phyloP scores from a whole-genome alignment of 176 grass and related monocot genomes.

The Metroxylon sagu region DNA sequence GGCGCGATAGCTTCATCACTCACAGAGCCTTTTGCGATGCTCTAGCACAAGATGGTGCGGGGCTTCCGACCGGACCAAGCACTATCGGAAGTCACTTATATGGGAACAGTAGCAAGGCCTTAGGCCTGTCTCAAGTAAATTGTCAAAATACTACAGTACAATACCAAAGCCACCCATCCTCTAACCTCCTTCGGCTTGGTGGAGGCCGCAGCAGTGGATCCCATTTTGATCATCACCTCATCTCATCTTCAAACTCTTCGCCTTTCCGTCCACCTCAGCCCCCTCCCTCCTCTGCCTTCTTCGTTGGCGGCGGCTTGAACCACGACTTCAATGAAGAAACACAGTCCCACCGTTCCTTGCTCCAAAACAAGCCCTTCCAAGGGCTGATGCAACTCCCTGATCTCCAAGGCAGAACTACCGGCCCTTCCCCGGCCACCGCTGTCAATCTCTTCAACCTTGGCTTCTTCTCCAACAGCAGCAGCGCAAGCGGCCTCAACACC shows the following conservation, averaged over 20 bases:
- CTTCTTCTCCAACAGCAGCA: conserved; percentile 4
- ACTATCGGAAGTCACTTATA: not conserved
- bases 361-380: not conserved
- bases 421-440: not conserved
- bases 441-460: conserved; percentile 3
- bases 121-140: not conserved
- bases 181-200: not conserved
- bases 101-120: not conserved
- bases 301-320: not conserved
- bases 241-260: not conserved
- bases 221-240: not conserved
- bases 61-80: not conserved
- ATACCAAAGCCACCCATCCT: not conserved
- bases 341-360: not conserved
- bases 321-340: not conserved
- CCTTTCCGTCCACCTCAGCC: not conserved
- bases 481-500: not conserved
- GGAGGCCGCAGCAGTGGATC: not conserved
- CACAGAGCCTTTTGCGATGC: conserved; percentile 15
- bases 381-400: too few relatives aligned
- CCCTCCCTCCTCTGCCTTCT: not conserved
- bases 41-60: not conserved
- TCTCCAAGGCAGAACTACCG: not conserved
- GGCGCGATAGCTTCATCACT: conserved; percentile 16
- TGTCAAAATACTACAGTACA: not conserved